These are phyloP conservation scores for Colletotrichum destructivum DNA, from an alignment of 2,329 filamentous ascomycete genomes.

Conservation along the genomic window DNA sequence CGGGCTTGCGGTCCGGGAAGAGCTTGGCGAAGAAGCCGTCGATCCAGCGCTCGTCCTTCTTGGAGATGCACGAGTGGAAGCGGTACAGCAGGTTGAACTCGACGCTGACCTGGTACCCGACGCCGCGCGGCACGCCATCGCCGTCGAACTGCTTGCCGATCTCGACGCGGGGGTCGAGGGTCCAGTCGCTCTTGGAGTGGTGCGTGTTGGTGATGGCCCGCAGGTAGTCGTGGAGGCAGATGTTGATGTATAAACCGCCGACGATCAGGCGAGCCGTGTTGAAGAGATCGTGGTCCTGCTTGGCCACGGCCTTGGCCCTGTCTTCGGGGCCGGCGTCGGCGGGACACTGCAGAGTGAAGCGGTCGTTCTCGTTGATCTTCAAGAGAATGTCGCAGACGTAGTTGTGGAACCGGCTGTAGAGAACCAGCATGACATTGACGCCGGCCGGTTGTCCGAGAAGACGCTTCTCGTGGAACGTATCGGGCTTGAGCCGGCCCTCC, in stretches of 20 bases:
- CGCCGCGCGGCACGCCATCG: conserved; percentile 66
- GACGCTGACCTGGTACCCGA: conserved; percentile 77
- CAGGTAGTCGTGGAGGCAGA: conserved; percentile 76
- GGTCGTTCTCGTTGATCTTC: conserved; percentile 85
- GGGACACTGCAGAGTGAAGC: conserved; percentile 76
- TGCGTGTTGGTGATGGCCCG: conserved; percentile 74
- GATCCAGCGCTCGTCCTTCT: conserved; percentile 74
- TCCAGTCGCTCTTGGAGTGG: conserved; percentile 71
- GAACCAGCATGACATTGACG: conserved; percentile 76
- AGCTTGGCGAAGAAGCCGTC: conserved; percentile 66
- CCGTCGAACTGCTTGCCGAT: conserved; percentile 63
- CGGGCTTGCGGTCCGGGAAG: conserved; percentile 51
- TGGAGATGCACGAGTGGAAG: conserved; percentile 74
- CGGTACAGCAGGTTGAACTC: conserved; percentile 80
- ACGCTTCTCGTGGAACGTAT: conserved; percentile 80
- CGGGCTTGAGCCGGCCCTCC: conserved; percentile 79
- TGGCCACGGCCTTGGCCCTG: conserved; percentile 72
- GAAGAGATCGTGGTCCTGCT: conserved; percentile 84
- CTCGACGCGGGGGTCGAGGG: conserved; percentile 74
- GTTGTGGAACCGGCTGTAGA: conserved; percentile 92
- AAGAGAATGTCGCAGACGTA: conserved; percentile 84
- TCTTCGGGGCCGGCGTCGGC: conserved; percentile 51
- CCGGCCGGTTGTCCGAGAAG: conserved; percentile 80
- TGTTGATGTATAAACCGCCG: conserved; percentile 83
- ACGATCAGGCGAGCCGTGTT: conserved; percentile 83